These are phyloP conservation scores for Mycosphaerella sp. DNA, from an alignment of 2,329 filamentous ascomycete genomes.

Conservation along the genomic window DNA sequence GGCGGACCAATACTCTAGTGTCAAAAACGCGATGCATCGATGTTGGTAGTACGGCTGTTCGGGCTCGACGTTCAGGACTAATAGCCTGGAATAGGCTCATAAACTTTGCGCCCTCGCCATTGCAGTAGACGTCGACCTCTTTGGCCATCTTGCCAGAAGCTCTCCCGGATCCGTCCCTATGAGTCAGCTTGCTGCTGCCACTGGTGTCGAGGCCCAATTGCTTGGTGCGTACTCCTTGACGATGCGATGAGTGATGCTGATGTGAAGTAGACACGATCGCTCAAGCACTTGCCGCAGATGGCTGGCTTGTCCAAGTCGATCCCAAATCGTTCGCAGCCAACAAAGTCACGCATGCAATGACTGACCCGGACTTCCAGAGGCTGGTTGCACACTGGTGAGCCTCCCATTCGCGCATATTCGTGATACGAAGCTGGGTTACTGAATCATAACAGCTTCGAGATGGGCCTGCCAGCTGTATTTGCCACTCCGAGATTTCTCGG, in stretches of 20 bases:
- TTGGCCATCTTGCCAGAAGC: neutral
- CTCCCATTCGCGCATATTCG: neutral
- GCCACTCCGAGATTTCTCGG: slow-evolving; percentile 4
- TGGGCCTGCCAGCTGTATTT: neutral
- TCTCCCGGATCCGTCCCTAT: neutral
- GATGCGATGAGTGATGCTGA: neutral
- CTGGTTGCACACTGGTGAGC: slow-evolving; percentile 4
- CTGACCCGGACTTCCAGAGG: slow-evolving; percentile 4
- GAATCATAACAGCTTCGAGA: neutral
- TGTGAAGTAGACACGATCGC: neutral
- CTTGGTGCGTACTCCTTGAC: neutral
- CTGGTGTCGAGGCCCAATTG: neutral
- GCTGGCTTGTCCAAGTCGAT: neutral
- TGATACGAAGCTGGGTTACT: neutral
- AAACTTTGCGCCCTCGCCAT: slow-evolving; percentile 2
- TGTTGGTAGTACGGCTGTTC: neutral
- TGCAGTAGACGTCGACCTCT: slow-evolving; percentile 3
- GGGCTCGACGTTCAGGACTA: neutral
- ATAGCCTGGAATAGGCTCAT: neutral
- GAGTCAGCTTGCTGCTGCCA: neutral
- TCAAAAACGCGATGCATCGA: neutral
- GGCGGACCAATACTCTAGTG: neutral
- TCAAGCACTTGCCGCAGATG: slow-evolving; percentile 1
- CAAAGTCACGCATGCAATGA: slow-evolving; percentile 6
- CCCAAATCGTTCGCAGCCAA: neutral